A percentile compares a stretch with the other conserved stretches of the same genome.
phyloP scores from a whole-genome alignment of 768 basidiomycete species.

The Lactarius psammicola region DNA sequence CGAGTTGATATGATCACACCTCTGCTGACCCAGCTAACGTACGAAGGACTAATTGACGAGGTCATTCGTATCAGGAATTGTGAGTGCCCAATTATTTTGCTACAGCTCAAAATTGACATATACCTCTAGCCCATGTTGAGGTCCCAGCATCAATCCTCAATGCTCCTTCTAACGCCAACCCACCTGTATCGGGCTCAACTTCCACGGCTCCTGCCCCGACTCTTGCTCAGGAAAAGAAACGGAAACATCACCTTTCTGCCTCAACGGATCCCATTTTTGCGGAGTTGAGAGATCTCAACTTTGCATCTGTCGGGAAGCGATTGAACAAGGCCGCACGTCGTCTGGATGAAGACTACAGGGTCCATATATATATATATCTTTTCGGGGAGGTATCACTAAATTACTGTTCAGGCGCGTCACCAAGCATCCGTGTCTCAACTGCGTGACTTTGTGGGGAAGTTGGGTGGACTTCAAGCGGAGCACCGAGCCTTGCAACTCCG shows the following conservation, averaged over 20 bases:
- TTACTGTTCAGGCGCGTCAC: constrained; percentile 60
- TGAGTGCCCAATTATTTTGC: constrained; percentile 39
- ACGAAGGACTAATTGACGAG: constrained; percentile 95
- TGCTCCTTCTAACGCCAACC: constrained; percentile 46
- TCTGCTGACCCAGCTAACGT: constrained; percentile 91
- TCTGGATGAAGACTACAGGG: constrained; percentile 92
- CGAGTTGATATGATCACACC: constrained; percentile 95
- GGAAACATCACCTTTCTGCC: constrained; percentile 84
- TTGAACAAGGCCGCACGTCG: constrained; percentile 79
- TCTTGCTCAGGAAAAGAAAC: constrained; percentile 75
- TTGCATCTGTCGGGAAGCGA: constrained; percentile 80
- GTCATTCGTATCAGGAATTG: constrained; percentile 87
- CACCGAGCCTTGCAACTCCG: constrained; percentile 87
- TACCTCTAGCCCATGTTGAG: constrained; percentile 66
- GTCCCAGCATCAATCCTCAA: constrained; percentile 69
- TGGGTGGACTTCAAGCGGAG: constrained; percentile 89
- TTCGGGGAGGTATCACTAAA: neutral
- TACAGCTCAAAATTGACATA: neutral
- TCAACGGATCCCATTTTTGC: constrained; percentile 74
- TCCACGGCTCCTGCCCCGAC: constrained; percentile 46
- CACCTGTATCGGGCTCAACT: constrained; percentile 39
- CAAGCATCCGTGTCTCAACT: constrained; percentile 90
- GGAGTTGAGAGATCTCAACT: constrained; percentile 89
- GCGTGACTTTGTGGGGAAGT: constrained; percentile 91
- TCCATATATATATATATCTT: constrained; percentile 32